Percentiles rank a stretch among this genome's conserved stretches.
Conservation (phyloP, 257 asterid genomes). For the Nicotiana tomentosiformis region DNA sequence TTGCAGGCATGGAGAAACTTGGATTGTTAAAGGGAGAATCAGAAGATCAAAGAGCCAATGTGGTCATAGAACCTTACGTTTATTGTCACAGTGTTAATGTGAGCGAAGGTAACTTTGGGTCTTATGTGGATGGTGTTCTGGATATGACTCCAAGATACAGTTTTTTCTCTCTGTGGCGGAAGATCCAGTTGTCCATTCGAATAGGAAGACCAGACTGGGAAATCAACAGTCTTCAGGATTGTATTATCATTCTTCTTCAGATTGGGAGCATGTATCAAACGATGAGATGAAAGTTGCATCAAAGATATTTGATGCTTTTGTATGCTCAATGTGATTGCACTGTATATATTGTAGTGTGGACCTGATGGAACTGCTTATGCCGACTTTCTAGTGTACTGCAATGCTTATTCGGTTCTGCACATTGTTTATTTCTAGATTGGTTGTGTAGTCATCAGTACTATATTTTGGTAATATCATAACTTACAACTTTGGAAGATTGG, state of each 20-base stretch:
- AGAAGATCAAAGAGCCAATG: constrained; percentile 17
- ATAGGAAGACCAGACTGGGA: constrained; percentile 16
- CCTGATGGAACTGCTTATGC: background rate
- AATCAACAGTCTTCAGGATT: constrained; percentile 28
- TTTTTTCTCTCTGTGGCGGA: constrained; percentile 22
- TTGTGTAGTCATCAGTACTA: background rate
- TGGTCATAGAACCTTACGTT: constrained; percentile 24
- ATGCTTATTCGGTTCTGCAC: background rate
- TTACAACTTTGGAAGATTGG: no score
- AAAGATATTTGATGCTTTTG: background rate
- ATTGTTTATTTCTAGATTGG: background rate
- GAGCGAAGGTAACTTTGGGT: constrained; percentile 16
- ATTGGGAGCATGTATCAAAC: constrained; percentile 82
- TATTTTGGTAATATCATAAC: no score
- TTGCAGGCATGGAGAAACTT: constrained; percentile 14
- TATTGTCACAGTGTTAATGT: constrained; percentile 15
- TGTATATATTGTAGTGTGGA: constrained; percentile 8
- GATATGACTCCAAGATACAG: constrained; percentile 31
- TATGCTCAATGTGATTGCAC: background rate
- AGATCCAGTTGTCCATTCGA: constrained; percentile 26
- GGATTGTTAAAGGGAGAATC: constrained; percentile 6
- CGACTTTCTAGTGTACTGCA: background rate
- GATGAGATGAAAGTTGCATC: constrained; percentile 34
- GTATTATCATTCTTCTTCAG: constrained; percentile 54
- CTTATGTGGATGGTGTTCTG: constrained; percentile 19